Evolutionary conservation across 2,329 filamentous ascomycete genomes (phyloP), one percentile per base, ranked within the genome.

Genomic region (Cyanodermella asteris): DNA sequence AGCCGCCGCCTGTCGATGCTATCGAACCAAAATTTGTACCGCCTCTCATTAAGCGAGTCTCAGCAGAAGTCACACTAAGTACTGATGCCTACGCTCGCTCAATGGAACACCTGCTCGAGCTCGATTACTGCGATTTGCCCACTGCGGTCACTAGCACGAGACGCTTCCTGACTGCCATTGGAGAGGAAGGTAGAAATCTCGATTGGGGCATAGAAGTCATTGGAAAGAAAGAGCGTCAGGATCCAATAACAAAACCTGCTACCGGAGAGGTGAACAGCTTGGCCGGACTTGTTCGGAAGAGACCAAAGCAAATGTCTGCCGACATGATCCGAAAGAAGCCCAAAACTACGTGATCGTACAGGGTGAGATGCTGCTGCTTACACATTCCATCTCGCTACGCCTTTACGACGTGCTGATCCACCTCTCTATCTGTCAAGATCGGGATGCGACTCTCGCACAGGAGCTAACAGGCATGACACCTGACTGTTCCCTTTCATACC

Each of bases 111-210:
- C 40, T 56, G 7, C 35, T 55, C 6, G 42, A 46, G 9, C 45
- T 51, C 26, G 53, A 55, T 28, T 56, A 55, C 24, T 45, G 47
- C 23, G 42, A 45, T 21, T 34, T 45, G 17, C 39, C 49, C 5
- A 38, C 46, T 10, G 41, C 48, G 5, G 36, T 41, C 15, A 36
- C 44, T 18, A 54, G 50, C 27, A 55, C 49, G 5, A 46, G 44
- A 29, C 36, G 41, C 12, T 55, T 50, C 42, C 37, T 51, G 21
- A 42, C 48, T 21, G 45, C 51, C 26, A 45, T 55, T 7, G 46
- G 47, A n/a, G 41, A 38, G 12, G 38, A 49, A 4, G 43, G 45
- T 4, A 46, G 50, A 20, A 34, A 43, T 22, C 38, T 45, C 13
- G 41, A 38, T 30, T 46, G 48, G 34, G 49, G 51, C 10, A 36